phyloP scores from a whole-genome alignment of 257 asterid species.

The Salvia hispanica region DNA sequence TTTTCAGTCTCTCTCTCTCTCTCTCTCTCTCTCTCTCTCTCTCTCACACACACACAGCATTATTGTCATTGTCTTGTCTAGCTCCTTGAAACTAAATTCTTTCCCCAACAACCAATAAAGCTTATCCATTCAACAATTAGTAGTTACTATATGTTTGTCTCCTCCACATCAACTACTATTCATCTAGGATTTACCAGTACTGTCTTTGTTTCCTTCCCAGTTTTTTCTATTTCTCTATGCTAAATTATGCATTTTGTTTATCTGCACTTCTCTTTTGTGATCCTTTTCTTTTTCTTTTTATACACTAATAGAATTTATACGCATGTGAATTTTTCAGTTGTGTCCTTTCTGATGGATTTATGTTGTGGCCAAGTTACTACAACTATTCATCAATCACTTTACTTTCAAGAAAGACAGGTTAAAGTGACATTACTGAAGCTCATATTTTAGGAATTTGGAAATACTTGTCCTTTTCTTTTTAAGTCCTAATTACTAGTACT shows the following conservation, averaged over 20 bases:
- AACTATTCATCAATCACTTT: no score
- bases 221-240: not conserved
- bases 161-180: not conserved
- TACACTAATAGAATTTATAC: not conserved
- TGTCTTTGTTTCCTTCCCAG: not conserved
- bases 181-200: not conserved
- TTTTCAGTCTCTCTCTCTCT: not conserved
- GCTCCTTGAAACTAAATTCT: conserved; percentile 18
- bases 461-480: no score
- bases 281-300: not conserved
- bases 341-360: no score
- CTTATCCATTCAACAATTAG: not conserved
- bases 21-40: conserved; percentile 19
- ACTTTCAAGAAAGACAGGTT: not conserved
- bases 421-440: not conserved
- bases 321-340: not conserved
- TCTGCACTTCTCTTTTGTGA: not conserved
- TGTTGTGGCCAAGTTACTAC: no score
- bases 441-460: not conserved
- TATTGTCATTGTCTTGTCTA: conserved; percentile 13
- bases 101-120: conserved; percentile 14
- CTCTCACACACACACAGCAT: not conserved
- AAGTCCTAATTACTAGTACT: no score
- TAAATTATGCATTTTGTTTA: not conserved
- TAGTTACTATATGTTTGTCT: conserved; percentile 6